Base-by-base conservation (phyloP, 352 stramenopile species). In the Aphanomyces astaci region DNA sequence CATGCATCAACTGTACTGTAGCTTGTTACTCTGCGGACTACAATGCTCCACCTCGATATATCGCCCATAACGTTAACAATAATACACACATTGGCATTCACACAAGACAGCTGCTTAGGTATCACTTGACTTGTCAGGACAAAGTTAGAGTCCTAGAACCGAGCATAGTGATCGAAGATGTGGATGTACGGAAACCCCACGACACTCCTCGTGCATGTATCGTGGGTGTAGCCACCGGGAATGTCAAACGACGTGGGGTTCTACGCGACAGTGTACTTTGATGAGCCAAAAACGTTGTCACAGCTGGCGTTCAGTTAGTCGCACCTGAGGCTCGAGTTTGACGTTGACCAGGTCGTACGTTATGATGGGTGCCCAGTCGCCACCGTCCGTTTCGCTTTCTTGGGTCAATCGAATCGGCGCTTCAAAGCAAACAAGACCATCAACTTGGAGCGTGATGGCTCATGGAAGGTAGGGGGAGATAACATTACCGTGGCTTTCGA, bases 181-280 rank as follows among this genome's bases (percentile, higher is more conserved):
- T 92, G 83, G 56, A 92, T 89, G 64, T 89, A 90, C 31, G 82
- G 78, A 64, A 92, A 89, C n/a, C 80, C 79, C 32, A 73, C 74
- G 22, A 87, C 79, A 27, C 75, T 89, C 73, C 81, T 77, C 28
- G 62, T 56, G 64, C 83, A 92, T 27, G 87, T 81, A 33, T 63
- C 72, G 39, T 81, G 78, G 17, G 75, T 66, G 65, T 87, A 90
- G n/a, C 79, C 79, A 53, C 76, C 76, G 0, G 81, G 83, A 55
- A 91, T 84, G 0, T 63, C 63, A 55, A 89, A 88, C 43, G 33
- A 51, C 30, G 31, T 76, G 73, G 1, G 27, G 13, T 71, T 32
- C 53, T 71, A 24, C 17, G 13, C 22, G 27, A 71, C 17, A 54
- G 9, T 28, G 11, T 22, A 65, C 10, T 55, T 5, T 7, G 33